Percentiles rank a stretch among this genome's conserved stretches.
Conservation (phyloP, 306 rosid genomes). For the Cicer cuneatum region DNA sequence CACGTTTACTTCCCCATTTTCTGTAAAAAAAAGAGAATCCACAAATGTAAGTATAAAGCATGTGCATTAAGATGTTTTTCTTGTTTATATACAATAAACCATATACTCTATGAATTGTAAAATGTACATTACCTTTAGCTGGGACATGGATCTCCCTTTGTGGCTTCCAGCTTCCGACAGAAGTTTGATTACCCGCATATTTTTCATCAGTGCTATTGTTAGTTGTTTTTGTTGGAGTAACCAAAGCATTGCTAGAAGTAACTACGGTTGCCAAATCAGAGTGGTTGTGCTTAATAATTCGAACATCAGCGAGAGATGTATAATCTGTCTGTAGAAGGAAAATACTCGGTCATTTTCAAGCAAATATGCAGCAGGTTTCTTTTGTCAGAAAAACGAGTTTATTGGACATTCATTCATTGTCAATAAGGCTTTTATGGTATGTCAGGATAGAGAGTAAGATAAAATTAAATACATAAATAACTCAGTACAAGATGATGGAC, state of each 20-base stretch:
- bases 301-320: conserved; percentile 46
- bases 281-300: conserved; percentile 47
- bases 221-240: conserved; percentile 44
- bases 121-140: conserved; percentile 55
- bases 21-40: conserved; percentile 54
- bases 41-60: conserved; percentile 27
- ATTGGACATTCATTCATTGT: conserved; percentile 32
- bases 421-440: conserved; percentile 1
- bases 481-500: background rate
- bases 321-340: conserved; percentile 50
- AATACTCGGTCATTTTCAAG: conserved; percentile 36
- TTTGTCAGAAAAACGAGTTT: background rate
- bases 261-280: conserved; percentile 36
- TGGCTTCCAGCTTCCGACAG: conserved; percentile 46
- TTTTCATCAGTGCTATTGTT: conserved; percentile 33
- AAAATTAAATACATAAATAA: conserved; percentile 4
- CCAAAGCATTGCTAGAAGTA: conserved; percentile 19
- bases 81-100: conserved; percentile 29
- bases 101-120: background rate
- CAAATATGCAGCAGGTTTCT: conserved; percentile 22
- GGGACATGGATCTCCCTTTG: conserved; percentile 43
- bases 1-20: conserved; percentile 63
- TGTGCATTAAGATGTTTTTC: conserved; percentile 31
- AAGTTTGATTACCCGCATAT: conserved; percentile 25
- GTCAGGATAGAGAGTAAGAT: conserved; percentile 18